phyloP scores from a whole-genome alignment of 768 basidiomycete species.

The Agaricus bisporus region DNA sequence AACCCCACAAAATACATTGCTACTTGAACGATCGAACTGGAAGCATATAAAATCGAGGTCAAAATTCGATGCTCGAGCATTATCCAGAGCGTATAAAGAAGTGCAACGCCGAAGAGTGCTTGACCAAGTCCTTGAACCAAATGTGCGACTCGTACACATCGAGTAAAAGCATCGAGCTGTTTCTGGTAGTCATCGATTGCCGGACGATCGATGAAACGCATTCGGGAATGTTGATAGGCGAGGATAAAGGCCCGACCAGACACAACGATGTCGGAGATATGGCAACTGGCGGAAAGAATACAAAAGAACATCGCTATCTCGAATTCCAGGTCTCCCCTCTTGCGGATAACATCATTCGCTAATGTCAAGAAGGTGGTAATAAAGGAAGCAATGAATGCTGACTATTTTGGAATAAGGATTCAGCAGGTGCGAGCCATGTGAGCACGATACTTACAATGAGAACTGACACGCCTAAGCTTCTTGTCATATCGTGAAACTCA shows the following conservation, averaged over 20 bases:
- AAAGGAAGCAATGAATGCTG: not conserved
- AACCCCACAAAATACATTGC: not conserved
- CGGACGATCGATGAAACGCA: not conserved
- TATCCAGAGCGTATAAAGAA: not conserved
- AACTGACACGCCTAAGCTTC: not conserved
- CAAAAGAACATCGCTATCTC: not conserved
- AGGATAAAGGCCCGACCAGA: constrained; percentile 1
- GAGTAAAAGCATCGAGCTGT: not conserved
- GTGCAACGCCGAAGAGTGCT: not conserved
- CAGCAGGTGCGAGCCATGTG: not conserved
- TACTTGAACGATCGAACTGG: not conserved
- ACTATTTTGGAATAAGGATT: not conserved
- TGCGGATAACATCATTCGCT: not conserved
- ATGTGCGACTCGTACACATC: not conserved
- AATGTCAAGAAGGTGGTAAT: not conserved
- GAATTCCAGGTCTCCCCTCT: not conserved
- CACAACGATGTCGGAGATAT: not conserved
- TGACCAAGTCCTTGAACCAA: not conserved
- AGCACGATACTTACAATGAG: not conserved
- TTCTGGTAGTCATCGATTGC: not conserved
- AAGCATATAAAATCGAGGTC: not conserved
- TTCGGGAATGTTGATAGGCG: not conserved
- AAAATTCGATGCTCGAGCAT: not conserved
- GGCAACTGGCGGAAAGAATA: not conserved
- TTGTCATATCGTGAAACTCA: not conserved